Conservation (phyloP, 805 yeast species). For the Saccharomyces paradoxus region DNA sequence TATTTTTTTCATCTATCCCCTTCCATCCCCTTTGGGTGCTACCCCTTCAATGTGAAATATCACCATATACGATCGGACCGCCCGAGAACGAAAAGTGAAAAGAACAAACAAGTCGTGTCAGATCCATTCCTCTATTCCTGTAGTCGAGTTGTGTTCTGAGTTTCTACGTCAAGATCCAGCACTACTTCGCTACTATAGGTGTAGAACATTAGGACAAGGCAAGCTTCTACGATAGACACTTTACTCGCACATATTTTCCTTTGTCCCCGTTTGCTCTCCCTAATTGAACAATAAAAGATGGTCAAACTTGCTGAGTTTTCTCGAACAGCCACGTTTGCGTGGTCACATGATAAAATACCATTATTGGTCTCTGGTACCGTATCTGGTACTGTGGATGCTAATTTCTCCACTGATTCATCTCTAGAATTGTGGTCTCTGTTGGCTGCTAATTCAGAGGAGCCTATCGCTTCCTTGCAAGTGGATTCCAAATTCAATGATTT, state of each 20-base stretch:
- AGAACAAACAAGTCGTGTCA: background rate
- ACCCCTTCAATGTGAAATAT: background rate
- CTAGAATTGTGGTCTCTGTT: conserved; percentile 74
- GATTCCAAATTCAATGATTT: conserved; percentile 67
- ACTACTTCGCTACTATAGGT: background rate
- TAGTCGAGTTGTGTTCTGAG: background rate
- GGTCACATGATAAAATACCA: conserved; percentile 76
- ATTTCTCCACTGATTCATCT: conserved; percentile 70
- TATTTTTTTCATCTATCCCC: background rate
- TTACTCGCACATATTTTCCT: background rate
- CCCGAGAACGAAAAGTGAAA: background rate
- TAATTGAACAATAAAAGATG: conserved; percentile 32
- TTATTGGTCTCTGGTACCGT: conserved; percentile 82
- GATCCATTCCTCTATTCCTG: background rate
- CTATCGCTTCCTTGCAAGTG: conserved; percentile 39
- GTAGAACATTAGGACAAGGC: background rate
- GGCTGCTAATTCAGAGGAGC: conserved; percentile 32
- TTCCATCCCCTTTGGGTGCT: background rate
- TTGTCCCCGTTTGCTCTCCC: background rate
- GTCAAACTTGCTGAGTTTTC: conserved; percentile 78
- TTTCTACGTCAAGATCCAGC: background rate
- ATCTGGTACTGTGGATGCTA: conserved; percentile 91
- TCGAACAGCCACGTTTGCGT: conserved; percentile 90
- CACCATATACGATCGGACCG: background rate
- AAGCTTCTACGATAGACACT: background rate